Evolutionary conservation across 2,329 filamentous ascomycete species (phyloP), one percentile per base, ranked within the genome.

Genomic region (Exophiala bonariae): DNA sequence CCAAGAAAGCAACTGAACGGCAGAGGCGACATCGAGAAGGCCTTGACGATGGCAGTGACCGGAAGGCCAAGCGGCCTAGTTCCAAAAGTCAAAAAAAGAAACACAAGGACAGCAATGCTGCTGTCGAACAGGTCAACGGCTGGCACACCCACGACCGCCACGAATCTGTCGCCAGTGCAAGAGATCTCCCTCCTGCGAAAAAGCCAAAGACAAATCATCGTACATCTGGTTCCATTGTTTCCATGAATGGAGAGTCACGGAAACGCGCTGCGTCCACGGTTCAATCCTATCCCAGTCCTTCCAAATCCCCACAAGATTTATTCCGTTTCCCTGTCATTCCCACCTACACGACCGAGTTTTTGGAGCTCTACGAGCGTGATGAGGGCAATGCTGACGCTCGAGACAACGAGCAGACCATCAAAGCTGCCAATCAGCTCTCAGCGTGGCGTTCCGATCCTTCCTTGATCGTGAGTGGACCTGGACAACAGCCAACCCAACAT

Each of bases 21-120:
- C 84, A 89, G 62, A 74, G 73, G 56, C 71, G 77, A 47, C 81
- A 82, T 50, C 77, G 86, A 52, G 77, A 81, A 59, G 71, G 77
- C 56, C 76, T 73, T 52, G 75, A 77, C 51, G 76, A 80, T 51
- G 69, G 69, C 13, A 72, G 77, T 59, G 83, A 90, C 66, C 83
- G 86, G 69, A 88, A 87, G 71, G 59, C 81, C 48, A 87, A 91
- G 68, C 81, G 90, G 52, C 81, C 85, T 7, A 79, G 85, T 5
- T 76, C 87, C 10, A 96, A 96, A 66, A 86, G 79, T 64, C 86
- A 90, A 63, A 96, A 91, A 75, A 96, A 95, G 75, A 95, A 91
- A 69, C 68, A 79, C 30, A 95, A 90, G 64, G 87, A 90, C 41
- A 62, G 65, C 20, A 63, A 66, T 8, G 71, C 69, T 20, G 82